A percentile compares a stretch with the other conserved stretches of the same genome.
Conservation (phyloP, 768 basidiomycete species). For the Coprinopsis sp. region DNA sequence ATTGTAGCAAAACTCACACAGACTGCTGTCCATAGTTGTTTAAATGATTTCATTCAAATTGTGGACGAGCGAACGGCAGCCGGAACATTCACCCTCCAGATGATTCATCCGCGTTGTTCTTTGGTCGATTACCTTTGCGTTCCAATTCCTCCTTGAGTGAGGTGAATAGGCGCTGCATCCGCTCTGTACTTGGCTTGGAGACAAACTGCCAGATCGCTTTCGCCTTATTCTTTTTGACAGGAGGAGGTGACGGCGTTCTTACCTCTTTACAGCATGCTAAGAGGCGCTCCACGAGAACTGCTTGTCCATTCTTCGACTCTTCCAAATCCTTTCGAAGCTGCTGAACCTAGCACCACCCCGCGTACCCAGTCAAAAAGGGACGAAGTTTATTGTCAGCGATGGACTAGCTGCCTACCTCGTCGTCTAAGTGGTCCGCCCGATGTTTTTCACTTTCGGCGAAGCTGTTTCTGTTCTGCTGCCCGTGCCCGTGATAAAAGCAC, state of each 20-base stretch:
- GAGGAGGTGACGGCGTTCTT: constrained; percentile 22
- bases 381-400: no score
- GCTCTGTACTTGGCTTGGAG: constrained; percentile 74
- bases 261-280: constrained; percentile 88
- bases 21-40: background rate
- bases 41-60: background rate
- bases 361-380: background rate
- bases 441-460: constrained; percentile 72
- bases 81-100: constrained; percentile 21
- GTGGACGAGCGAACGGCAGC: background rate
- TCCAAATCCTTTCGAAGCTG: constrained; percentile 74
- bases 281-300: constrained; percentile 77
- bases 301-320: constrained; percentile 73
- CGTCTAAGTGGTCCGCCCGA: constrained; percentile 63
- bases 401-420: constrained; percentile 71
- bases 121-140: constrained; percentile 51
- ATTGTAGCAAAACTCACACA: no score
- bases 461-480: constrained; percentile 81
- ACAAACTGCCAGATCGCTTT: constrained; percentile 11
- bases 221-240: constrained; percentile 6
- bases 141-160: constrained; percentile 82
- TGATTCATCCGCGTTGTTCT: constrained; percentile 40
- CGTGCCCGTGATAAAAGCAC: constrained; percentile 82
- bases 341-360: constrained; percentile 41
- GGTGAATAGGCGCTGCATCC: constrained; percentile 74